Evolutionary conservation across 2,329 filamentous ascomycete genomes (phyloP).

Genomic region (Sordariomycetes sp.): DNA sequence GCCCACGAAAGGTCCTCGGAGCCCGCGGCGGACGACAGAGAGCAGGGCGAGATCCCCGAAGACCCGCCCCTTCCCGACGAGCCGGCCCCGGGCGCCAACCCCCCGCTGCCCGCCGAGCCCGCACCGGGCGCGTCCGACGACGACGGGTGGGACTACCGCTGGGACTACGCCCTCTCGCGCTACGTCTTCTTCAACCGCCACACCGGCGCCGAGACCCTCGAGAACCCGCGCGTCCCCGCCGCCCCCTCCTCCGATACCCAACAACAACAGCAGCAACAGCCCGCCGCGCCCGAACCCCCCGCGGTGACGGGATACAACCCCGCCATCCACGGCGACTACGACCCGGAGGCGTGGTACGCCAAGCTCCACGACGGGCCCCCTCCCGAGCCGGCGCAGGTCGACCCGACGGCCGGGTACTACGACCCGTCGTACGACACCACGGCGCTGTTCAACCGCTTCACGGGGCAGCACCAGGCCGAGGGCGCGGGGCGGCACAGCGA

Average conservation of each 20-base stretch:
- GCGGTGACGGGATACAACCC: constrained; percentile 67
- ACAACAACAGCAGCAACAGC: too few relatives aligned
- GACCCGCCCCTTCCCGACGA: constrained; percentile 1
- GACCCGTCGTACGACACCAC: constrained; percentile 34
- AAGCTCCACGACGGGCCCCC: constrained; percentile 33
- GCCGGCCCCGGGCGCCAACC: constrained; percentile 5
- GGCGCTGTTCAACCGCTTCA: constrained; percentile 85
- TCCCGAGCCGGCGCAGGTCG: constrained; percentile 8
- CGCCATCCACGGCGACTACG: constrained; percentile 91
- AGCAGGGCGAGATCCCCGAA: constrained; percentile 3
- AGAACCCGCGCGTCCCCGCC: constrained; percentile 66
- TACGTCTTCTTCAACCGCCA: constrained; percentile 84
- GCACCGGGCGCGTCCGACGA: constrained; percentile 37
- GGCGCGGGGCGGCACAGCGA: constrained; percentile 72
- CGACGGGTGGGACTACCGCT: constrained; percentile 72
- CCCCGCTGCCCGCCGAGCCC: constrained; percentile 31
- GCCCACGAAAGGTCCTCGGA: background rate
- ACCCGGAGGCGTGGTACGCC: constrained; percentile 92
- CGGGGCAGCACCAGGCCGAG: constrained; percentile 66
- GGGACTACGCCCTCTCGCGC: constrained; percentile 56
- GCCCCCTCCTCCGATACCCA: constrained; percentile 18
- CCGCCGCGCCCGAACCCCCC: constrained; percentile 18
- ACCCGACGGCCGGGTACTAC: constrained; percentile 24
- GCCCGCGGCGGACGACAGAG: background rate
- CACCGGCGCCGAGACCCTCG: constrained; percentile 68